Percentiles rank a stretch among this genome's conserved stretches.
These are phyloP conservation scores for Fusarium anthophilum DNA, from an alignment of 2,329 filamentous ascomycete species.

Conservation along the genomic window DNA sequence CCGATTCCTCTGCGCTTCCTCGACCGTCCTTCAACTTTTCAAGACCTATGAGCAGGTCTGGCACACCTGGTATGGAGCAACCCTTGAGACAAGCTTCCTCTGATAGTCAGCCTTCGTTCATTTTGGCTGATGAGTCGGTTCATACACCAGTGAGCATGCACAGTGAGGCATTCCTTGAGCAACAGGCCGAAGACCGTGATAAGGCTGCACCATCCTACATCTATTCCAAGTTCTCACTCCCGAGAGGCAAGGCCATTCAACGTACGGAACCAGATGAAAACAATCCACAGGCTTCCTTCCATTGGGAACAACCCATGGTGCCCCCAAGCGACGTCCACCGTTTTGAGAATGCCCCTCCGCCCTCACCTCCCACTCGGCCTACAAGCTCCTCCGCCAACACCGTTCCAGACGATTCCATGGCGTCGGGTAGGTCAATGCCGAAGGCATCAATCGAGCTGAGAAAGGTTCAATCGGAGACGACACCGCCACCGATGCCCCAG, in stretches of 20 bases:
- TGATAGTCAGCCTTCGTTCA: conserved; percentile 73
- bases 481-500: conserved; percentile 49
- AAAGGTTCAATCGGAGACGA: conserved; percentile 60
- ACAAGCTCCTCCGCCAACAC: conserved; percentile 62
- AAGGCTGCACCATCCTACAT: conserved; percentile 77
- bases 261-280: conserved; percentile 70
- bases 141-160: conserved; percentile 78
- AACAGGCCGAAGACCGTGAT: conserved; percentile 57
- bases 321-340: conserved; percentile 55
- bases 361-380: conserved; percentile 69
- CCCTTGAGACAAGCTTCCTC: conserved; percentile 71
- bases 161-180: conserved; percentile 72
- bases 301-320: conserved; percentile 68
- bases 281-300: conserved; percentile 62
- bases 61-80: conserved; percentile 66
- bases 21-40: conserved; percentile 93
- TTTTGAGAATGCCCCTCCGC: conserved; percentile 59
- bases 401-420: conserved; percentile 50
- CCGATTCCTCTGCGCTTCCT: conserved; percentile 78
- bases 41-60: conserved; percentile 81
- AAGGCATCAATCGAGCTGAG: conserved; percentile 61
- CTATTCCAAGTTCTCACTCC: conserved; percentile 85
- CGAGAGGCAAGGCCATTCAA: conserved; percentile 82
- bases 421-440: conserved; percentile 45
- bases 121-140: conserved; percentile 70